A percentile compares a stretch with the other conserved stretches of the same genome.
Conservation (phyloP, 768 basidiomycete genomes). For the Tephrocybe sp. region DNA sequence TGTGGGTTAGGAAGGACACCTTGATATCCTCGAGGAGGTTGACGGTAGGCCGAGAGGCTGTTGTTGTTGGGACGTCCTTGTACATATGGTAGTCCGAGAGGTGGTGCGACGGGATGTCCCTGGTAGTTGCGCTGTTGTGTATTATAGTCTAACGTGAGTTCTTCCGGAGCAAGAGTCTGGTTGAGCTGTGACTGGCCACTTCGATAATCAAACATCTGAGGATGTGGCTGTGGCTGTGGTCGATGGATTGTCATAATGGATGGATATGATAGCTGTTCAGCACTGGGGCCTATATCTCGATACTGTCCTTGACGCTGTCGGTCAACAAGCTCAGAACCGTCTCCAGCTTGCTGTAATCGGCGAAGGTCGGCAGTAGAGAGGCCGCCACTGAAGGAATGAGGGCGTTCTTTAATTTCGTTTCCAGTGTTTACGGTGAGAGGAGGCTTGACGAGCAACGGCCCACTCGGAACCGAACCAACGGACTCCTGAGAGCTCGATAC, state of each 20-base stretch:
- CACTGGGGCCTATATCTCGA: constrained; percentile 38
- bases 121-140: constrained; percentile 55
- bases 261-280: constrained; percentile 61
- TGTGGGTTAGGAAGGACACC: constrained; percentile 52
- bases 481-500: constrained; percentile 61
- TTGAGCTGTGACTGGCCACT: constrained; percentile 34
- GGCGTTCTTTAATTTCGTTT: constrained; percentile 70
- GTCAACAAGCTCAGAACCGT: constrained; percentile 36
- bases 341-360: constrained; percentile 71
- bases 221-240: constrained; percentile 44
- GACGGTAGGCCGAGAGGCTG: constrained; percentile 56
- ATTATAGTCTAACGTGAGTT: constrained; percentile 56
- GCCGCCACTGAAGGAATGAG: constrained; percentile 81
- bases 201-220: constrained; percentile 54
- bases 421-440: constrained; percentile 52
- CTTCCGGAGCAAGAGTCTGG: constrained; percentile 33
- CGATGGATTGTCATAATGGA: constrained; percentile 62
- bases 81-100: constrained; percentile 46
- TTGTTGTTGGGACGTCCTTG: constrained; percentile 53
- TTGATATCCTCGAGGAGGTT: constrained; percentile 58
- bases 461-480: constrained; percentile 48
- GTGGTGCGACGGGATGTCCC: constrained; percentile 26
- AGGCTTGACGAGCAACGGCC: constrained; percentile 55
- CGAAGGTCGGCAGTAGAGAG: constrained; percentile 72
- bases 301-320: constrained; percentile 48